phyloP scores from a whole-genome alignment of 2,329 filamentous ascomycete species.

The Pleurostoma richardsiae region DNA sequence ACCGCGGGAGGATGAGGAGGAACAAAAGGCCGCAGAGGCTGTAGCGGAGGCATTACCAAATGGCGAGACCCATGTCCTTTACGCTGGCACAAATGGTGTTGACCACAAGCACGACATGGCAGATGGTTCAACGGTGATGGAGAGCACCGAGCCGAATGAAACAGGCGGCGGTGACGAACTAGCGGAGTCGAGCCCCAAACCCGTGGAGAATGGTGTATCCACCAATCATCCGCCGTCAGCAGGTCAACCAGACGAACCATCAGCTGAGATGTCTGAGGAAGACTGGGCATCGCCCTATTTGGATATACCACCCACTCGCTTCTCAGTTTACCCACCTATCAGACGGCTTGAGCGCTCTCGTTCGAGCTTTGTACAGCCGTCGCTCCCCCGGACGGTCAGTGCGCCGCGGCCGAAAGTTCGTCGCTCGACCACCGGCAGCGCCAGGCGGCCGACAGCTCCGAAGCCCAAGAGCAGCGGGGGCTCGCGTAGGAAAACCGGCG shows the following conservation, averaged over 20 bases:
- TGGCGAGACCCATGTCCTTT: slow-evolving; percentile 21
- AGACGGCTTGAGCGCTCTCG: slow-evolving; percentile 43
- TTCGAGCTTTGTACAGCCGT: slow-evolving; percentile 31
- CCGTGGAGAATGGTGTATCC: background rate
- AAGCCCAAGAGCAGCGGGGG: slow-evolving; percentile 35
- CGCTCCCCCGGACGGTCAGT: slow-evolving; percentile 26
- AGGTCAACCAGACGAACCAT: slow-evolving; percentile 18
- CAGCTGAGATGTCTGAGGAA: slow-evolving; percentile 13
- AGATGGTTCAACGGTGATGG: slow-evolving; percentile 18
- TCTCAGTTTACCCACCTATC: slow-evolving; percentile 72
- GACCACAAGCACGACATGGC: slow-evolving; percentile 23
- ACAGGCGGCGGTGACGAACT: slow-evolving; percentile 6
- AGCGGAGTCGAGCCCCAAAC: slow-evolving; percentile 10
- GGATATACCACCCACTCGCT: slow-evolving; percentile 63
- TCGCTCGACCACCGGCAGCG: slow-evolving; percentile 23
- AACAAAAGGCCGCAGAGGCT: slow-evolving; percentile 27
- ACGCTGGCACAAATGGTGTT: slow-evolving; percentile 11
- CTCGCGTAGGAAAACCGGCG: slow-evolving; percentile 51
- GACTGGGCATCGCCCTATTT: slow-evolving; percentile 45
- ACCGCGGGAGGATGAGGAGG: slow-evolving; percentile 71
- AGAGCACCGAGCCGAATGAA: slow-evolving; percentile 34
- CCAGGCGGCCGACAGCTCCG: slow-evolving; percentile 23
- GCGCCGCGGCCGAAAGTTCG: slow-evolving; percentile 31
- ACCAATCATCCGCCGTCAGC: background rate
- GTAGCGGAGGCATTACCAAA: slow-evolving; percentile 23